These are phyloP conservation scores for Chamaecyparis obtusa DNA, from an alignment of 75 land plant species.

Conservation along the genomic window DNA sequence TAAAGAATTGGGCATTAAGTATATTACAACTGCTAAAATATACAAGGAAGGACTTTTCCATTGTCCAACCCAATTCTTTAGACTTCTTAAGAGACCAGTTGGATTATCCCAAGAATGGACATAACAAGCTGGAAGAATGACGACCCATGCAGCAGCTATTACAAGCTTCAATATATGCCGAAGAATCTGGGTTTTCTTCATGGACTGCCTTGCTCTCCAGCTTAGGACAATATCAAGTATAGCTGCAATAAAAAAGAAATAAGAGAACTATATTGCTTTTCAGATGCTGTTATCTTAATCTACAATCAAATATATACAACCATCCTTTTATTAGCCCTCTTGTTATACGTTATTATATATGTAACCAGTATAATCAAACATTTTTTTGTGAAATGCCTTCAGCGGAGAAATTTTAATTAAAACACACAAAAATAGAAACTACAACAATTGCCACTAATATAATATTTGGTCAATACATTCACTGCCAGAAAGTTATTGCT, in stretches of 20 bases:
- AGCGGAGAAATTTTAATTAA: background rate
- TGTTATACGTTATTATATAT: background rate
- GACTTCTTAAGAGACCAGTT: slow-evolving; percentile 40
- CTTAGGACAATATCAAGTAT: slow-evolving; percentile 74
- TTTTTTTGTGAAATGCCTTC: background rate
- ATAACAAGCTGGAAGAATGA: slow-evolving; percentile 67
- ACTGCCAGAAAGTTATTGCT: background rate
- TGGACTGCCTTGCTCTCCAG: slow-evolving; percentile 78
- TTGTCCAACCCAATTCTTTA: slow-evolving; percentile 44
- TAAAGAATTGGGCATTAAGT: slow-evolving; percentile 83
- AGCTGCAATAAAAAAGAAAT: slow-evolving; percentile 41
- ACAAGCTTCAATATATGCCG: slow-evolving; percentile 57
- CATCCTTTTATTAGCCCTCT: no score
- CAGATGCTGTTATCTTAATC: background rate
- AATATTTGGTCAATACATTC: background rate
- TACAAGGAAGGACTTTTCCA: slow-evolving; percentile 68
- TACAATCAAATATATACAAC: background rate
- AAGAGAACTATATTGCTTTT: background rate
- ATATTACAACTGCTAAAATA: slow-evolving; percentile 66
- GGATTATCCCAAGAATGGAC: slow-evolving; percentile 47
- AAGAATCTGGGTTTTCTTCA: slow-evolving; percentile 41
- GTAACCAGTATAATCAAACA: background rate
- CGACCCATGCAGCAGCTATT: slow-evolving; percentile 69
- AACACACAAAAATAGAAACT: background rate
- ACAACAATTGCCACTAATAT: background rate